phyloP scores from a whole-genome alignment of 768 basidiomycete species.

The Hypholoma sublateritium region DNA sequence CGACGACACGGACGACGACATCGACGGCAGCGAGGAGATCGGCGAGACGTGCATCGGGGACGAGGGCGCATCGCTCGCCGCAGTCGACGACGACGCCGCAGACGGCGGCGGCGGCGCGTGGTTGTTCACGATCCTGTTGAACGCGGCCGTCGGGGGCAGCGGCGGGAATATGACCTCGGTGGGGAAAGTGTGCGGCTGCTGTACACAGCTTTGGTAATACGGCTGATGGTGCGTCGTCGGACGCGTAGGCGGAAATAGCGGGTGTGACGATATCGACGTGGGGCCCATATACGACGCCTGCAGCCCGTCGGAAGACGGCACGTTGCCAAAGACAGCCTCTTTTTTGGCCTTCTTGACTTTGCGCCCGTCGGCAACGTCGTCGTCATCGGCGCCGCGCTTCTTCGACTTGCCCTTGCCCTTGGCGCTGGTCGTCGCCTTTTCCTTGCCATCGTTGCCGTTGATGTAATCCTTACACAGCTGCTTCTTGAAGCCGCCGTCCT shows the following conservation, averaged over 20 bases:
- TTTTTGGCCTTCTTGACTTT: conserved; percentile 51
- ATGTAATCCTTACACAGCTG: conserved; percentile 50
- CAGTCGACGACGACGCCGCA: conserved; percentile 12
- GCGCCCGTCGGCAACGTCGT: conserved; percentile 33
- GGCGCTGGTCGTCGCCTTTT: conserved; percentile 22
- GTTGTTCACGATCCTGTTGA: conserved; percentile 26
- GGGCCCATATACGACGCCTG: conserved; percentile 25
- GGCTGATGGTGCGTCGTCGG: conserved; percentile 70
- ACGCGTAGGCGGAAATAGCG: conserved; percentile 51
- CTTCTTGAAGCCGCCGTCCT: conserved; percentile 80
- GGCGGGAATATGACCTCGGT: conserved; percentile 77
- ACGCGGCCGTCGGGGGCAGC: conserved; percentile 49
- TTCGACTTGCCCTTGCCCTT: conserved; percentile 34
- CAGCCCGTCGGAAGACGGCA: conserved; percentile 21
- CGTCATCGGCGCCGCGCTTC: conserved; percentile 40
- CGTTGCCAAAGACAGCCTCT: conserved; percentile 23
- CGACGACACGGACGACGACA: conserved; percentile 31
- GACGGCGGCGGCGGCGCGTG: conserved; percentile 26
- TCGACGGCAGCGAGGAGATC: conserved; percentile 31
- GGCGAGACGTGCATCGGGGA: conserved; percentile 16
- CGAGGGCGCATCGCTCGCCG: conserved; percentile 9
- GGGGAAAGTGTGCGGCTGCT: conserved; percentile 42
- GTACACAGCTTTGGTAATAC: conserved; percentile 63
- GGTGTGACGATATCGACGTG: conserved; percentile 28
- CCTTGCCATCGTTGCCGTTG: conserved; percentile 35